These are phyloP conservation scores for Aspergillus sergii DNA, from an alignment of 2,329 filamentous ascomycete genomes.

Conservation along the genomic window DNA sequence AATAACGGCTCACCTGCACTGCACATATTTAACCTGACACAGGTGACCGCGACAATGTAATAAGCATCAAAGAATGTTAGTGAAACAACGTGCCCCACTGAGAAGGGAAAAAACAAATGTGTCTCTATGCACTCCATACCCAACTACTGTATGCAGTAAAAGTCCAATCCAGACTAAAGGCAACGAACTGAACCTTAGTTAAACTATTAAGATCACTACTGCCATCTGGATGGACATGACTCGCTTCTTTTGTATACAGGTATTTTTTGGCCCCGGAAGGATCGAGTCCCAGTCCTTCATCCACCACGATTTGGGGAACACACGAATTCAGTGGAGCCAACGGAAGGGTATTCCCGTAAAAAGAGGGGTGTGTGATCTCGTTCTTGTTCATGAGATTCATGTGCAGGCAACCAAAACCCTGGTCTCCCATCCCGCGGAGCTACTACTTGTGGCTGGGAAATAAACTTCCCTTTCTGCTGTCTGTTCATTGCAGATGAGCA, in stretches of 20 bases:
- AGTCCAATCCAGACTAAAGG: neutral
- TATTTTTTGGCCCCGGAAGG: neutral
- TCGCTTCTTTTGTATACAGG: neutral
- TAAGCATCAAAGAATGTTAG: conserved; percentile 3
- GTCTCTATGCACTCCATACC: neutral
- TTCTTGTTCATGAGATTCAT: neutral
- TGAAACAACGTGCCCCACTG: neutral
- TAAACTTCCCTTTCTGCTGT: neutral
- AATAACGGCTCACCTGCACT: neutral
- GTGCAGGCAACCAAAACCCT: neutral
- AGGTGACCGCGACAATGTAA: neutral
- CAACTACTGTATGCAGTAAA: neutral
- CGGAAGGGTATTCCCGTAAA: neutral
- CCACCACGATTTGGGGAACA: neutral
- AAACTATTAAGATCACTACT: neutral
- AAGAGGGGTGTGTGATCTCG: neutral
- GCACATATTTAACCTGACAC: conserved; percentile 1
- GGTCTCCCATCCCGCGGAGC: neutral
- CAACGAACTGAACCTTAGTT: neutral
- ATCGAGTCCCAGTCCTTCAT: neutral
- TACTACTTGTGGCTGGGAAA: neutral
- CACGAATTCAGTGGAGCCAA: neutral
- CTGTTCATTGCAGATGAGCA: neutral
- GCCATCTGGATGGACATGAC: neutral
- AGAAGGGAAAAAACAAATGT: neutral